phyloP scores from a whole-genome alignment of 2,329 filamentous ascomycete species.

The Fusarium sp. region DNA sequence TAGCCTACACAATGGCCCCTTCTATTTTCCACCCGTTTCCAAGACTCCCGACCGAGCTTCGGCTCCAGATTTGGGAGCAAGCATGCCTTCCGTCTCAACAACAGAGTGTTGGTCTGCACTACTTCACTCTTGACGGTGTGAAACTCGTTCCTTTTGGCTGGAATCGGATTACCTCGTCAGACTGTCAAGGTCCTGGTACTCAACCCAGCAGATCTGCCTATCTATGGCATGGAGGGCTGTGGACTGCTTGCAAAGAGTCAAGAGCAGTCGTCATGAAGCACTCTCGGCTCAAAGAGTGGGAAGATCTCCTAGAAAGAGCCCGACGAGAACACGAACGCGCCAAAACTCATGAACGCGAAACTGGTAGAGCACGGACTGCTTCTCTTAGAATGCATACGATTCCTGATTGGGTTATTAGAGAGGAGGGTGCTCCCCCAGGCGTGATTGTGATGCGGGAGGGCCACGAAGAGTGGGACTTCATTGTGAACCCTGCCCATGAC shows the following conservation, averaged over 20 bases:
- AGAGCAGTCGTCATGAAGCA: slow-evolving; percentile 7
- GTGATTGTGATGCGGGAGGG: background rate
- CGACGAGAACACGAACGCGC: background rate
- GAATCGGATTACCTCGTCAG: no score
- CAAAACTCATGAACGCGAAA: background rate
- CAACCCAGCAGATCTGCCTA: slow-evolving; percentile 6
- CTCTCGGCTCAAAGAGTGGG: background rate
- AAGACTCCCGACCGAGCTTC: background rate
- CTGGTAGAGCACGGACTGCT: no score
- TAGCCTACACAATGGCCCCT: background rate
- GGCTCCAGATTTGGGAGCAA: background rate
- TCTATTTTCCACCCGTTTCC: background rate
- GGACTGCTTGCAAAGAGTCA: slow-evolving; percentile 6
- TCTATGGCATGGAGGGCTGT: background rate
- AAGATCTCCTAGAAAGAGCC: background rate
- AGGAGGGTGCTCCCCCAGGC: background rate
- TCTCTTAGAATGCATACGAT: background rate
- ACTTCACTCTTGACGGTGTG: no score
- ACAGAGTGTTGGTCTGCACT: background rate
- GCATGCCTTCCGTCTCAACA: background rate
- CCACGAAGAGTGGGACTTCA: background rate
- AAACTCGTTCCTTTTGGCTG: no score
- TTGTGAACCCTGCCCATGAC: background rate
- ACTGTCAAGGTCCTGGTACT: no score
- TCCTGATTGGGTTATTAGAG: background rate